Percentiles rank a stretch among this genome's conserved stretches.
Evolutionary conservation across 371 early-diverging fungal genomes (phyloP).

Genomic region (Haplosporangium sp.): DNA sequence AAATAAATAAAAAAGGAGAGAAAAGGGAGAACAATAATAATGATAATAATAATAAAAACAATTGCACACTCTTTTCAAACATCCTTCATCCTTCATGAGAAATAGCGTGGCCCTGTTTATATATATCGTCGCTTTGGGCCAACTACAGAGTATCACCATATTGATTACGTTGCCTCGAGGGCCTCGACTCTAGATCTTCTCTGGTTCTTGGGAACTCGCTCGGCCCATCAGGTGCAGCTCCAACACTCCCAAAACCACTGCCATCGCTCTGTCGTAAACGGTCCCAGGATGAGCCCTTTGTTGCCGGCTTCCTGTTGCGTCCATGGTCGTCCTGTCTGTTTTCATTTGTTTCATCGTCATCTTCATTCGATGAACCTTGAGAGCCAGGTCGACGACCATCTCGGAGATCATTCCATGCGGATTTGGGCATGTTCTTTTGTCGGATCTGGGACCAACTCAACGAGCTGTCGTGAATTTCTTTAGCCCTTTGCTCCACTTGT

Average conservation of each 20-base stretch:
- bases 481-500: constrained; percentile 33
- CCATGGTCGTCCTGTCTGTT: constrained; percentile 1
- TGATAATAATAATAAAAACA: no score
- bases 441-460: constrained; percentile 35
- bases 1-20: no score
- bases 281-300: constrained; percentile 31
- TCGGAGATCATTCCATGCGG: constrained; percentile 39
- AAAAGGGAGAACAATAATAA: no score
- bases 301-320: neutral
- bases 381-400: constrained; percentile 1
- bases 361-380: neutral
- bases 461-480: constrained; percentile 29
- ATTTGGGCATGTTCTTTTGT: constrained; percentile 35
- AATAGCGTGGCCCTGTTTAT: constrained; percentile 1
- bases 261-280: constrained; percentile 22
- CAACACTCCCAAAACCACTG: constrained; percentile 3
- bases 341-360: constrained; percentile 6
- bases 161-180: constrained; percentile 24
- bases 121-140: neutral
- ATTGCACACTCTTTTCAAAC: no score
- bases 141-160: constrained; percentile 40
- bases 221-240: constrained; percentile 25
- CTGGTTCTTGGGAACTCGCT: constrained; percentile 46
- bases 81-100: neutral
- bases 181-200: constrained; percentile 40